Conservation (phyloP, 164 flowering plant genomes). For the Paratinospora sagittata region DNA sequence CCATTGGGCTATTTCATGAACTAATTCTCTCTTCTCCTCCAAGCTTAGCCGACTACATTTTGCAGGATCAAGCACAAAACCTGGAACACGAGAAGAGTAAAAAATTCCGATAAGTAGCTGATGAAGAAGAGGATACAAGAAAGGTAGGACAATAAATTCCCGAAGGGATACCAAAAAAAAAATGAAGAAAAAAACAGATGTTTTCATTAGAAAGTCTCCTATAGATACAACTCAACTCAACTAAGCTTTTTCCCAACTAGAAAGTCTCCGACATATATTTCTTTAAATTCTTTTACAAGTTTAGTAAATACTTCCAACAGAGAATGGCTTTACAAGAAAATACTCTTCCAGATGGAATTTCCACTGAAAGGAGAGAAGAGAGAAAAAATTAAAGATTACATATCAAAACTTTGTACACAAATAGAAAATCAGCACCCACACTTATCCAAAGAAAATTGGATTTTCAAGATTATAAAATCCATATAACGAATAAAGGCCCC, state of each 20-base stretch:
- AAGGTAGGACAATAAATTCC: no score
- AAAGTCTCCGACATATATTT: background rate
- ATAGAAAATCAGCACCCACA: no score
- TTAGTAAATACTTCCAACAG: background rate
- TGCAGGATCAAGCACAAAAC: constrained; percentile 30
- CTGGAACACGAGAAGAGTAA: constrained; percentile 17
- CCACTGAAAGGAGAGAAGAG: no score
- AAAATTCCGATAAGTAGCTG: constrained; percentile 3
- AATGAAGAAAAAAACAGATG: no score
- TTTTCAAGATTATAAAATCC: no score
- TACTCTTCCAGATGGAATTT: background rate
- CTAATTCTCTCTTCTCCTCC: constrained; percentile 35
- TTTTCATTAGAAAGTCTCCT: no score
- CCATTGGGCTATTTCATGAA: constrained; percentile 31
- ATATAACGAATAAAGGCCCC: no score
- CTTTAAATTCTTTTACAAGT: background rate
- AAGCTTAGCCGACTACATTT: constrained; percentile 34
- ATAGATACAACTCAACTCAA: no score
- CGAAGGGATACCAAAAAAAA: background rate
- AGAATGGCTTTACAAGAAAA: background rate
- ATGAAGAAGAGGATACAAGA: background rate
- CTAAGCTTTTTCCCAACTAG: no score
- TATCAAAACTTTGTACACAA: no score
- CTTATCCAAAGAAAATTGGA: no score
- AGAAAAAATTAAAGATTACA: no score